Conservation (phyloP, 2,329 filamentous ascomycete genomes). For the Cladosporium phlei region DNA sequence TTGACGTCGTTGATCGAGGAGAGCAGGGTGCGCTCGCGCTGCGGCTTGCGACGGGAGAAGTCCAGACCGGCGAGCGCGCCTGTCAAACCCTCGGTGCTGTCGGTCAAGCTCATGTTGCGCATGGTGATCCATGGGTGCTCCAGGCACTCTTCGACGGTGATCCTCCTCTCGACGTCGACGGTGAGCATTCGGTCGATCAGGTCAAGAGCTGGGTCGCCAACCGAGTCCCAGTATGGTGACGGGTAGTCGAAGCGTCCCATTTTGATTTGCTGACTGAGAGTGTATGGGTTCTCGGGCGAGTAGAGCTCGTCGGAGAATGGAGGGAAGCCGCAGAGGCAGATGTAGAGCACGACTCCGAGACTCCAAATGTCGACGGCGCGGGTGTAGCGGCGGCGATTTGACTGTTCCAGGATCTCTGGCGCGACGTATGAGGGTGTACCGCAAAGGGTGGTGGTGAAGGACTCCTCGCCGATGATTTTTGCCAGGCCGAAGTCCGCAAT, state of each 20-base stretch:
- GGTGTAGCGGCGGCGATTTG: slow-evolving; percentile 79
- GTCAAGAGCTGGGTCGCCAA: slow-evolving; percentile 82
- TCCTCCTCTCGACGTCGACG: slow-evolving; percentile 76
- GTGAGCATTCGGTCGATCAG: slow-evolving; percentile 93
- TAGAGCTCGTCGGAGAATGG: slow-evolving; percentile 94
- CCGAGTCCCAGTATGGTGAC: slow-evolving; percentile 89
- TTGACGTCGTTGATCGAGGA: slow-evolving; percentile 73
- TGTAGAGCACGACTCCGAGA: slow-evolving; percentile 94
- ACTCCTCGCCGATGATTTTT: slow-evolving; percentile 98
- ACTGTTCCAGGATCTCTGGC: slow-evolving; percentile 85
- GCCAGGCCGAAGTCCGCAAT: slow-evolving; percentile 94
- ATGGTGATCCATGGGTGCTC: slow-evolving; percentile 80
- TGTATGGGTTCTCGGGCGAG: slow-evolving; percentile 71
- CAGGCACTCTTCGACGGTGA: slow-evolving; percentile 85
- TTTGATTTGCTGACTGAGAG: slow-evolving; percentile 82
- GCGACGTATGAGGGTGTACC: slow-evolving; percentile 91
- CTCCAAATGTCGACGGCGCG: slow-evolving; percentile 96
- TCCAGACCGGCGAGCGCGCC: slow-evolving; percentile 79
- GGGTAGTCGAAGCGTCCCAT: slow-evolving; percentile 88
- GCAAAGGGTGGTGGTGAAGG: slow-evolving; percentile 90
- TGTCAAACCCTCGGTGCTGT: slow-evolving; percentile 89
- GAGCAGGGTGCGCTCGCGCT: slow-evolving; percentile 79
- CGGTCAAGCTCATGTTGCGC: slow-evolving; percentile 44
- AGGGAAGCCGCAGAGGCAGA: slow-evolving; percentile 92
- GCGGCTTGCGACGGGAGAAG: slow-evolving; percentile 74